Evolutionary conservation across 2,329 filamentous ascomycete genomes (phyloP).

Genomic region (Aspergillus jensenii): DNA sequence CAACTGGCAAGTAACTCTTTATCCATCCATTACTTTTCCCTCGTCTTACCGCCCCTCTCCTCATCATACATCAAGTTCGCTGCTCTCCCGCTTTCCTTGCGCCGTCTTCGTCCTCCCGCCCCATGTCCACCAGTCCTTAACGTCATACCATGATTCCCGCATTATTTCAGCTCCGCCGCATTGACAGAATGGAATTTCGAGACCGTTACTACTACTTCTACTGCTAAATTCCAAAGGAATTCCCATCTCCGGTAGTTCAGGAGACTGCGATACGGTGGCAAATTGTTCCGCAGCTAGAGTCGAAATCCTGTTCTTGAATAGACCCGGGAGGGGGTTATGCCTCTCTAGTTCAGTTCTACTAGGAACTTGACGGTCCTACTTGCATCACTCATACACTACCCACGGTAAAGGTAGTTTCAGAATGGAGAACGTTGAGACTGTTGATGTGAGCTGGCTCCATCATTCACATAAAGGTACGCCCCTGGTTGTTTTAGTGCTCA

Average conservation of each 20-base stretch:
- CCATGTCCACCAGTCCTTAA: background rate
- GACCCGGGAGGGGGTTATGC: conserved; percentile 6
- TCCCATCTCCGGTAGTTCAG: background rate
- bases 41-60: background rate
- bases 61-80: background rate
- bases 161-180: background rate
- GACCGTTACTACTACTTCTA: conserved; percentile 1
- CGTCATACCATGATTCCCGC: conserved; percentile 7
- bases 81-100: background rate
- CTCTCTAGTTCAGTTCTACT: background rate
- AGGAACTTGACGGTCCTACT: background rate
- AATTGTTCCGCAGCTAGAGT: background rate
- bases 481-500: background rate
- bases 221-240: background rate
- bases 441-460: conserved; percentile 92
- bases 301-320: background rate
- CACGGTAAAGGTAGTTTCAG: conserved; percentile 19
- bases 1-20: background rate
- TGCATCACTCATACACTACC: background rate
- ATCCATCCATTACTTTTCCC: background rate
- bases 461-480: conserved; percentile 73
- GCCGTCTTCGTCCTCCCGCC: background rate
- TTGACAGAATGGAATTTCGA: conserved; percentile 8
- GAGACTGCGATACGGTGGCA: background rate
- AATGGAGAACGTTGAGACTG: conserved; percentile 79